Evolutionary conservation across 106 monocot species (phyloP).

Genomic region (Acanthochlamys bracteata): DNA sequence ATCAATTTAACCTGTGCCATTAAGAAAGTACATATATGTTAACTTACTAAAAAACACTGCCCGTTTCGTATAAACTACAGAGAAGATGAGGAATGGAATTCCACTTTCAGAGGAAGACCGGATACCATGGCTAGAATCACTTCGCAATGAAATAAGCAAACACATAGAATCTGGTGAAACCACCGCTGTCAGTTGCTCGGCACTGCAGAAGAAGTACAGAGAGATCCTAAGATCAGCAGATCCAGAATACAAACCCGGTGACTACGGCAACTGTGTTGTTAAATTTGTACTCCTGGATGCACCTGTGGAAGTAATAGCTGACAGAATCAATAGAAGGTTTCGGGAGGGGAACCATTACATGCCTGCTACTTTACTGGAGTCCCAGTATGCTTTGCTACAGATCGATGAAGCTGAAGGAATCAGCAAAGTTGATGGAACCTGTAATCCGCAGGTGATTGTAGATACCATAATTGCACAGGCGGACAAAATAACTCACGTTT

Average conservation of each 20-base stretch:
- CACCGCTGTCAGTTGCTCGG: slow-evolving; percentile 62
- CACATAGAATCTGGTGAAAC: slow-evolving; percentile 18
- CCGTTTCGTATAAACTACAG: slow-evolving; percentile 21
- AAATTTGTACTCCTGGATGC: slow-evolving; percentile 66
- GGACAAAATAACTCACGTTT: no score
- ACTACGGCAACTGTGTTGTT: slow-evolving; percentile 36
- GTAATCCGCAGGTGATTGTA: slow-evolving; percentile 22
- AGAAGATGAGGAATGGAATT: slow-evolving; percentile 68
- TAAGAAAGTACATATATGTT: no score
- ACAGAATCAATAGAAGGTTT: slow-evolving; percentile 50
- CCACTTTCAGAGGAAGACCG: slow-evolving; percentile 68
- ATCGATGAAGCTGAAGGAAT: slow-evolving; percentile 54
- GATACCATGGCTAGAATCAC: slow-evolving; percentile 74
- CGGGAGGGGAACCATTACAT: slow-evolving; percentile 71
- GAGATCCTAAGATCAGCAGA: slow-evolving; percentile 69
- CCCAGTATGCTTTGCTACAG: slow-evolving; percentile 72
- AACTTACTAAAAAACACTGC: no score
- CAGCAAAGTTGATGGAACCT: slow-evolving; percentile 32
- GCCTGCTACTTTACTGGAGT: slow-evolving; percentile 49
- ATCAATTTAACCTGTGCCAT: no score
- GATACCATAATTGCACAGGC: slow-evolving; percentile 25
- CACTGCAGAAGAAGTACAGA: slow-evolving; percentile 60
- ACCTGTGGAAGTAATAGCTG: slow-evolving; percentile 36
- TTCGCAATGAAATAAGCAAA: slow-evolving; percentile 31
- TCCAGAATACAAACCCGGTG: slow-evolving; percentile 19